Conservation (phyloP, 2,329 filamentous ascomycete species). For the Fusarium albosuccineum region DNA sequence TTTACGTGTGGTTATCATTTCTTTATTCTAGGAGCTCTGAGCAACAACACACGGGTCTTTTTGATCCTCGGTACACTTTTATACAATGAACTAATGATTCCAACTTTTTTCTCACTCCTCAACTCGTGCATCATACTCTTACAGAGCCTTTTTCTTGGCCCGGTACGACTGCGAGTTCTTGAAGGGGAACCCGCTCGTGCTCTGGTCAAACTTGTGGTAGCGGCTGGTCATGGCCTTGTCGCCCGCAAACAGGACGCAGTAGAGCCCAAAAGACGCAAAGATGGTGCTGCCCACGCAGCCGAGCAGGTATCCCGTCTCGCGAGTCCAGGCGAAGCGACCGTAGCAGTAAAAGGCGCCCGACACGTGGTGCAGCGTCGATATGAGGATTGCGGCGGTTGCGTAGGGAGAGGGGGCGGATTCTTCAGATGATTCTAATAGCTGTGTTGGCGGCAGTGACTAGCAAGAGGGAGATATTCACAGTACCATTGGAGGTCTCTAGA, state of each 20-base stretch:
- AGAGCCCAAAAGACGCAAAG: slow-evolving; percentile 68
- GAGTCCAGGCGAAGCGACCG: slow-evolving; percentile 70
- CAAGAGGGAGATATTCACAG: slow-evolving; percentile 3
- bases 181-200: slow-evolving; percentile 56
- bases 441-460: slow-evolving; percentile 3
- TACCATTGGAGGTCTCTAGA: slow-evolving; percentile 65
- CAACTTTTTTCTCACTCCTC: background rate
- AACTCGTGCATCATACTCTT: background rate
- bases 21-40: slow-evolving; percentile 19
- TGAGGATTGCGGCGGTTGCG: slow-evolving; percentile 73
- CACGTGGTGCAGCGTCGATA: slow-evolving; percentile 77
- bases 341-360: slow-evolving; percentile 76
- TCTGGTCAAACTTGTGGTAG: slow-evolving; percentile 54
- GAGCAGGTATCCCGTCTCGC: slow-evolving; percentile 70
- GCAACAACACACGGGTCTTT: slow-evolving; percentile 16
- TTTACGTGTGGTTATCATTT: background rate
- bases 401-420: slow-evolving; percentile 68
- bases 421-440: slow-evolving; percentile 34
- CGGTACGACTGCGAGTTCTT: slow-evolving; percentile 54
- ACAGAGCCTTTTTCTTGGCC: slow-evolving; percentile 55
- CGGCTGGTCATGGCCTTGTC: slow-evolving; percentile 54
- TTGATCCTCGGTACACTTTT: slow-evolving; percentile 6
- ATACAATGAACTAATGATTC: slow-evolving; percentile 31
- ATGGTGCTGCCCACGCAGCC: slow-evolving; percentile 69
- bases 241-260: slow-evolving; percentile 54